These are phyloP conservation scores for Saraca asoca DNA, from an alignment of 331 rosid genomes.

Conservation along the genomic window DNA sequence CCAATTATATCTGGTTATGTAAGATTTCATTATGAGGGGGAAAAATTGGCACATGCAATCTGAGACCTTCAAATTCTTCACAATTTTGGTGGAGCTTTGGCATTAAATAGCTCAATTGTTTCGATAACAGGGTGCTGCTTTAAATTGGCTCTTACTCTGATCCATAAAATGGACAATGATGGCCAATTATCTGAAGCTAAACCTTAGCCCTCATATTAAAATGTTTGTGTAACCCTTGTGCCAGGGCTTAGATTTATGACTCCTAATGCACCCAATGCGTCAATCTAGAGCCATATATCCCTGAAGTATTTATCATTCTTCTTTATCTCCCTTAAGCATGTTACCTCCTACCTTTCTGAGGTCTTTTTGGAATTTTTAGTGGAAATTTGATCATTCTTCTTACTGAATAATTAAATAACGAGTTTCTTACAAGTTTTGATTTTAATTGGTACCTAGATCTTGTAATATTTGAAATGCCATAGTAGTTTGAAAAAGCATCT, in stretches of 20 bases:
- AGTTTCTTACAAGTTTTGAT: too few relatives aligned
- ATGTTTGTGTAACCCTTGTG: constrained; percentile 1
- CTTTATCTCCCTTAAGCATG: neutral
- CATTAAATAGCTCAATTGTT: constrained; percentile 14
- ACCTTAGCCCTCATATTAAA: neutral
- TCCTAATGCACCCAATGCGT: constrained; percentile 2
- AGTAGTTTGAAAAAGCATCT: too few relatives aligned
- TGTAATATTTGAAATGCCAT: too few relatives aligned
- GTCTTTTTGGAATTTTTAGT: too few relatives aligned
- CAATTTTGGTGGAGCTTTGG: constrained; percentile 15
- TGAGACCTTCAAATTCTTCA: constrained; percentile 1
- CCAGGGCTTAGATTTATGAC: neutral
- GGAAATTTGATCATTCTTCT: too few relatives aligned
- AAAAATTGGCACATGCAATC: neutral
- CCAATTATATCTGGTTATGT: neutral
- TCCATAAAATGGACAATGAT: constrained; percentile 17
- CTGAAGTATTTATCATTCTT: neutral
- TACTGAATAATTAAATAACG: too few relatives aligned
- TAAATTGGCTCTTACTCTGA: constrained; percentile 11
- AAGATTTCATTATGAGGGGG: constrained; percentile 9
- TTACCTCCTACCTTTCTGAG: too few relatives aligned
- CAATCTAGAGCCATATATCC: neutral
- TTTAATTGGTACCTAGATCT: too few relatives aligned
- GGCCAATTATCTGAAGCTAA: neutral
- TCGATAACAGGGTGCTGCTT: constrained; percentile 5